These are phyloP conservation scores for Solanum lycopersicoides DNA, from an alignment of 257 asterid genomes.

Conservation along the genomic window DNA sequence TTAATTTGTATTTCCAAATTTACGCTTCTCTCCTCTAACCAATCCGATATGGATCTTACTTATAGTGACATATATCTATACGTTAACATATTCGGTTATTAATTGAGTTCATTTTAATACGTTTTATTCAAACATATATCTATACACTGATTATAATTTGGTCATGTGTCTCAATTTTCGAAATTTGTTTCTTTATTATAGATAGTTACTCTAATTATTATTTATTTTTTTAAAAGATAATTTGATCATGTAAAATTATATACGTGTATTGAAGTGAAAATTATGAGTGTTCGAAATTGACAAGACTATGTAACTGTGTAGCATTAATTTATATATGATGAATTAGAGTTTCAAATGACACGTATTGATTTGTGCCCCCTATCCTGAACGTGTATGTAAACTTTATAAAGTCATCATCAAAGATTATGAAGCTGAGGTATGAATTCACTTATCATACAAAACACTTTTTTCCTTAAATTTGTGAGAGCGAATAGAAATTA, in stretches of 20 bases:
- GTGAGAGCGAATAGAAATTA: neutral
- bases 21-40: neutral
- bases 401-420: neutral
- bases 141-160: neutral
- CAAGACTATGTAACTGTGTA: neutral
- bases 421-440: neutral
- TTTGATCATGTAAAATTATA: neutral
- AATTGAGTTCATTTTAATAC: neutral
- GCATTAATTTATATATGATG: neutral
- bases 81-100: no score
- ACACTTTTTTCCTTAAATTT: no score
- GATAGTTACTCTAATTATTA: neutral
- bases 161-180: neutral
- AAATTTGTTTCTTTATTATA: no score
- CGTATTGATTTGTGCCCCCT: neutral
- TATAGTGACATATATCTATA: no score
- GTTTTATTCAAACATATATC: neutral
- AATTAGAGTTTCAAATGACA: neutral
- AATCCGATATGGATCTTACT: neutral
- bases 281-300: neutral
- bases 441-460: neutral
- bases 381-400: neutral
- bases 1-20: neutral
- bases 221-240: no score
- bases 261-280: neutral